These are phyloP conservation scores for Trichoderma sp. DNA, from an alignment of 2,329 filamentous ascomycete species.

Conservation along the genomic window DNA sequence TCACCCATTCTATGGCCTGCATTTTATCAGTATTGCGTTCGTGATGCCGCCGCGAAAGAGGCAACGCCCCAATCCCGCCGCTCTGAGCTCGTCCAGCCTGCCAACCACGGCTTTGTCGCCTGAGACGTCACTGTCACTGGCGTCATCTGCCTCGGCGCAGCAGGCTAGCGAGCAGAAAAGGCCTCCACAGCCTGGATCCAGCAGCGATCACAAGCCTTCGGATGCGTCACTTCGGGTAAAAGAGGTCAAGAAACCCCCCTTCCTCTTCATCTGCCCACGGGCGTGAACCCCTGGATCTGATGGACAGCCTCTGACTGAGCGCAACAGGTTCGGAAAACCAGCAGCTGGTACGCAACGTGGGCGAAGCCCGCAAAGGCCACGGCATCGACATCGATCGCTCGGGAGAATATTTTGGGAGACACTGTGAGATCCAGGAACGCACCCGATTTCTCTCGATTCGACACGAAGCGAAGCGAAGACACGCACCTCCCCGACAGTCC, in stretches of 20 bases:
- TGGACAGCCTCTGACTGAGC: not conserved
- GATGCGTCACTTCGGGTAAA: slow-evolving; percentile 16
- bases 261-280: not conserved
- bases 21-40: not conserved
- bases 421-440: slow-evolving; percentile 50
- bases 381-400: slow-evolving; percentile 61
- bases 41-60: slow-evolving; percentile 41
- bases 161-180: slow-evolving; percentile 13
- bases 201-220: slow-evolving; percentile 15
- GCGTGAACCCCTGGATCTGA: slow-evolving; percentile 2
- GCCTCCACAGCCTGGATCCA: slow-evolving; percentile 17
- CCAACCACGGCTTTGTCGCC: slow-evolving; percentile 29
- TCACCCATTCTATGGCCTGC: slow-evolving; percentile 5
- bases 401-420: slow-evolving; percentile 62
- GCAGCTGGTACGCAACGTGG: slow-evolving; percentile 67
- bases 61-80: slow-evolving; percentile 36
- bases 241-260: slow-evolving; percentile 1
- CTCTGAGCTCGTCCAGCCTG: slow-evolving; percentile 28
- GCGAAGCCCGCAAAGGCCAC: slow-evolving; percentile 57
- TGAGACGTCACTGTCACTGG: slow-evolving; percentile 27
- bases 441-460: slow-evolving; percentile 55
- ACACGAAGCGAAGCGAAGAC: slow-evolving; percentile 43
- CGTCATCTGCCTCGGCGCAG: slow-evolving; percentile 23
- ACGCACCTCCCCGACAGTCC: slow-evolving; percentile 32
- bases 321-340: slow-evolving; percentile 51